These are phyloP conservation scores for Diplosphaera chodatii DNA, from an alignment of 139 green algal genomes.

Conservation along the genomic window DNA sequence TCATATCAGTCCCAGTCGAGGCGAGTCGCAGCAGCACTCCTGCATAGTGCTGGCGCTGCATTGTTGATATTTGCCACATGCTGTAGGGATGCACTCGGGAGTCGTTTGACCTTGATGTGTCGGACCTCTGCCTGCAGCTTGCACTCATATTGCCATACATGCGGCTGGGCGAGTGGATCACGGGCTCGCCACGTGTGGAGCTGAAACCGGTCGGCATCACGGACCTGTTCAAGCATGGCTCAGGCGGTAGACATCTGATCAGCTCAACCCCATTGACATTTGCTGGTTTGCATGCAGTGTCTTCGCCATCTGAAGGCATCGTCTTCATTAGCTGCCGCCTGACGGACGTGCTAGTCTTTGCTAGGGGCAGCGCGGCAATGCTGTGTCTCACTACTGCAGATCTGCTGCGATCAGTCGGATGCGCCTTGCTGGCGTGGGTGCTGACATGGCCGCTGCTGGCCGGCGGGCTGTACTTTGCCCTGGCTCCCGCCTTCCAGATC, in stretches of 20 bases:
- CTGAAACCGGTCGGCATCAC: constrained; percentile 4
- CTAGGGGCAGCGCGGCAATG: too few species aligned
- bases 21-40: background rate
- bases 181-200: background rate
- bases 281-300: too few species aligned
- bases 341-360: too few species aligned
- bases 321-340: too few species aligned
- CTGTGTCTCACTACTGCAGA: background rate
- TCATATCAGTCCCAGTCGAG: constrained; percentile 15
- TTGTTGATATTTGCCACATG: too few species aligned
- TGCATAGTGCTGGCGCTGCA: too few species aligned
- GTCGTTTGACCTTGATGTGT: background rate
- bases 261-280: too few species aligned
- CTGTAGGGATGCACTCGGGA: background rate
- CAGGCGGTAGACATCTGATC: background rate
- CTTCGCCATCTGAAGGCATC: too few species aligned
- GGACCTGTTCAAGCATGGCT: background rate
- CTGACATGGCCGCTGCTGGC: background rate
- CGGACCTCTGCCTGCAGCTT: background rate
- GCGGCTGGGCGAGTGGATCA: constrained; percentile 13
- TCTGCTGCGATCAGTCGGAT: background rate
- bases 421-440: background rate
- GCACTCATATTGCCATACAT: constrained; percentile 20
- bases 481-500: background rate
- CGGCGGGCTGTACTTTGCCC: background rate